Evolutionary conservation across 192 early-diverging fungal species (phyloP).

Genomic region (Phlyctochytrium planicorne): DNA sequence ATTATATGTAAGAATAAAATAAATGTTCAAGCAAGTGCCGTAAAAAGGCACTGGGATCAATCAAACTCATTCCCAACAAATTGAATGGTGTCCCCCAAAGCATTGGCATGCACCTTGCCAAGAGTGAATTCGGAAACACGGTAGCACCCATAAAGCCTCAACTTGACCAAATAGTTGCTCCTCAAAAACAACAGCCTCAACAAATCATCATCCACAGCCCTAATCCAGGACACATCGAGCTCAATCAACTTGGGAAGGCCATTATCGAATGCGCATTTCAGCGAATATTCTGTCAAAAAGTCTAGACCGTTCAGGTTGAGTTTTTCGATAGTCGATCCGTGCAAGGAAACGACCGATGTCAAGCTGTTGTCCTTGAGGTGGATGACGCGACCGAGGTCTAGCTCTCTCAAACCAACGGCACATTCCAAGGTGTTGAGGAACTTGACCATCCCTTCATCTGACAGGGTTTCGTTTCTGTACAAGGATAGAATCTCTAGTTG

Average conservation of each 20-base stretch:
- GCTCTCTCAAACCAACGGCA: slow-evolving; percentile 40
- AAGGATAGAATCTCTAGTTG: slow-evolving; percentile 63
- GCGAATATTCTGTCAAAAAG: slow-evolving; percentile 53
- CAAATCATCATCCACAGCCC: slow-evolving; percentile 68
- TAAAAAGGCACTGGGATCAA: slow-evolving; percentile 15
- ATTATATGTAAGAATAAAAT: too few relatives aligned
- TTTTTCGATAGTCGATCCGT: slow-evolving; percentile 50
- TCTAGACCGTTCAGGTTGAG: slow-evolving; percentile 74
- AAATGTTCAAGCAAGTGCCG: too few relatives aligned
- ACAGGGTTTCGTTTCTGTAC: slow-evolving; percentile 59
- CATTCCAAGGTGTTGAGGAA: slow-evolving; percentile 45
- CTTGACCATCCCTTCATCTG: slow-evolving; percentile 50
- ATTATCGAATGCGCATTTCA: slow-evolving; percentile 46
- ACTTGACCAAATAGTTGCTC: slow-evolving; percentile 45
- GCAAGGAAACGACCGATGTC: slow-evolving; percentile 55
- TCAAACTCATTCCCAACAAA: slow-evolving; percentile 49
- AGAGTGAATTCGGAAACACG: slow-evolving; percentile 48
- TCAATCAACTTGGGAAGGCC: slow-evolving; percentile 39
- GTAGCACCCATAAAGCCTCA: slow-evolving; percentile 78
- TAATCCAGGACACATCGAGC: slow-evolving; percentile 76
- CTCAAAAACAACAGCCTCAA: slow-evolving; percentile 55
- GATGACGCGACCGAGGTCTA: slow-evolving; percentile 67
- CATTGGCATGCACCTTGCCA: slow-evolving; percentile 24
- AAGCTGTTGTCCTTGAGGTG: slow-evolving; percentile 64
- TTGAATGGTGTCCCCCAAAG: slow-evolving; percentile 25